Percentiles rank a stretch among this genome's conserved stretches.
These are phyloP conservation scores for Boletus sensibilis DNA, from an alignment of 768 basidiomycete species.

Conservation along the genomic window DNA sequence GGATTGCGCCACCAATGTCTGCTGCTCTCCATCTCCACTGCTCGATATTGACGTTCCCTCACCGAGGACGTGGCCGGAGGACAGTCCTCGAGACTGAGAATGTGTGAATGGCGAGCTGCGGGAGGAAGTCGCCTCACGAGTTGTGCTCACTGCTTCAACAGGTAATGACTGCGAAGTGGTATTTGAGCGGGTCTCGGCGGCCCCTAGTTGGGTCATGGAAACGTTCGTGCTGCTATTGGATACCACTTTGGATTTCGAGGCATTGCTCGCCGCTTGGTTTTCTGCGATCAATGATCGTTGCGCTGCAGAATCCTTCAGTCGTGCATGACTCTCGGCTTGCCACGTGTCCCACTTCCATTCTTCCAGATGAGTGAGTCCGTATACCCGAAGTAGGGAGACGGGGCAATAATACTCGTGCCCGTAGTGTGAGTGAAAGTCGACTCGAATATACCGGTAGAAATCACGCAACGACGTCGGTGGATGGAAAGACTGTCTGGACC, in stretches of 20 bases:
- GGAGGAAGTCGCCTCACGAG: background rate
- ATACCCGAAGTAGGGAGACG: slow-evolving; percentile 86
- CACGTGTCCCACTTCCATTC: slow-evolving; percentile 92
- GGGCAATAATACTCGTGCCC: slow-evolving; percentile 97
- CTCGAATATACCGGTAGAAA: slow-evolving; percentile 91
- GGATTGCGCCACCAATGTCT: background rate
- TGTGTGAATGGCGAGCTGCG: background rate
- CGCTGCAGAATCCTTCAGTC: slow-evolving; percentile 35
- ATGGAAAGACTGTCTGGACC: slow-evolving; percentile 62
- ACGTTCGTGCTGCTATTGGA: slow-evolving; percentile 5
- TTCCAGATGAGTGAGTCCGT: slow-evolving; percentile 94
- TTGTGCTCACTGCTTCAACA: background rate
- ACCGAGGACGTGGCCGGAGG: background rate
- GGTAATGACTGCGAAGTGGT: background rate
- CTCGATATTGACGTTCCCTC: background rate
- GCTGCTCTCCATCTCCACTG: background rate
- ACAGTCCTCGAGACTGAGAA: background rate
- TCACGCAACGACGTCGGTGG: slow-evolving; percentile 67
- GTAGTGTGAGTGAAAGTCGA: slow-evolving; percentile 93
- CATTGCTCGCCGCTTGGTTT: background rate
- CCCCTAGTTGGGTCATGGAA: background rate
- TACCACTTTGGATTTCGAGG: background rate
- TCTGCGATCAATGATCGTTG: slow-evolving; percentile 27
- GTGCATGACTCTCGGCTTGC: slow-evolving; percentile 65
- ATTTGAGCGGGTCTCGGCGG: background rate